These are phyloP conservation scores for Cichorium intybus DNA, from an alignment of 140 eudicot genomes.

Conservation along the genomic window DNA sequence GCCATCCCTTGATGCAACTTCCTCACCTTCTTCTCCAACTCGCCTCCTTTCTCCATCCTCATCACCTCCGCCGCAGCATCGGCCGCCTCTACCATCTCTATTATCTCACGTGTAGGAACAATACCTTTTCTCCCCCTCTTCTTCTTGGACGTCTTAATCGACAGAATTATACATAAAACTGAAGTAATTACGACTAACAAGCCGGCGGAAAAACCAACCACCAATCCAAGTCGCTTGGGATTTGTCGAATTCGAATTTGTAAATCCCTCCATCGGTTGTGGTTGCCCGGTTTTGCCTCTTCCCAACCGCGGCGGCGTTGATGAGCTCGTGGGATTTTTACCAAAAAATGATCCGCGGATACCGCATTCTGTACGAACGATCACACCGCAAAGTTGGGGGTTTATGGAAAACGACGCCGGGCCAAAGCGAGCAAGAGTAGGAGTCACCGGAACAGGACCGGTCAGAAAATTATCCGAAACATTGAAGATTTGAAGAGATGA, in stretches of 20 bases:
- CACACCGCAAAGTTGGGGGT: conserved; percentile 59
- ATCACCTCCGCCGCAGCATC: conserved; percentile 67
- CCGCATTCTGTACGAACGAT: conserved; percentile 47
- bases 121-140: conserved; percentile 4
- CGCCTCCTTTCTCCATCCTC: conserved; percentile 63
- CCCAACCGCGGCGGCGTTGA: conserved; percentile 10
- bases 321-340: conserved; percentile 22
- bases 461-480: conserved; percentile 52
- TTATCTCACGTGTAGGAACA: conserved; percentile 16
- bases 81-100: conserved; percentile 38
- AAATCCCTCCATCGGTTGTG: not conserved
- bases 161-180: conserved; percentile 32
- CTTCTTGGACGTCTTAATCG: conserved; percentile 18
- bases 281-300: not conserved
- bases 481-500: conserved; percentile 47
- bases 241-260: conserved; percentile 5
- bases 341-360: conserved; percentile 23
- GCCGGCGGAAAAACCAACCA: conserved; percentile 41
- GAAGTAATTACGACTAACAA: conserved; percentile 27
- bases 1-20: conserved; percentile 49
- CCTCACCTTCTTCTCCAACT: conserved; percentile 61
- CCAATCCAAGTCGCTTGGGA: conserved; percentile 27
- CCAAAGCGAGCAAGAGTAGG: conserved; percentile 43
- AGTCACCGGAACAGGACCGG: conserved; percentile 63
- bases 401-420: conserved; percentile 33